Evolutionary conservation across 2,329 filamentous ascomycete genomes (phyloP), one percentile per base, ranked within the genome.

Genomic region (Alternaria gaisen): DNA sequence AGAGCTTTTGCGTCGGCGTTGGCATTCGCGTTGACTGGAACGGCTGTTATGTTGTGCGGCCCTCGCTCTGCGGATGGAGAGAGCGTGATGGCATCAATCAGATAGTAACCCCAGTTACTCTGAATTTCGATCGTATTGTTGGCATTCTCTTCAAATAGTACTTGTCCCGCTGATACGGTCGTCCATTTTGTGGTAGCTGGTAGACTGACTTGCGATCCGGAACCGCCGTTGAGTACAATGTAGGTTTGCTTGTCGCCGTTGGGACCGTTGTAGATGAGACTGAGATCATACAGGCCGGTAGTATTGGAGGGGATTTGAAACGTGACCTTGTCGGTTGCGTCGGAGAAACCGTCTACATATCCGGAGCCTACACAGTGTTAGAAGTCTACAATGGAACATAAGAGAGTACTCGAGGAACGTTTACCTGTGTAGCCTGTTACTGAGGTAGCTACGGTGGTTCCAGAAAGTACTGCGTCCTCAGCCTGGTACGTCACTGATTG

Each of bases 71-170:
- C 68, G 8, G 80, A 74, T 8, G 79, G 79, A 0, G 76, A 67
- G 3, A 83, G 65, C 3, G 69, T 77, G 65, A 84, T 80, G 55
- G 77, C 78, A 65, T 84, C 83, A 53, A 83, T 80, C 22, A 84
- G 77, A 64, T 71, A 80, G 81, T 81, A 84, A 58, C 83, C 83
- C 82, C 82, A 84, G 71, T 84, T 82, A 71, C 69, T 81, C 54
- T 81, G 77, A 44, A 84, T 79, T 40, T 82, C 74, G 52, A 84
- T 80, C 0, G 79, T 83, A 71, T 84, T 84, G 43, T 65, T 57
- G 16, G 82, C 82, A 3, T 24, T 24, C 9, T 74, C 73, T 48
- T 80, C 77, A 36, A 84, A 71, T 2, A 84, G 72, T 1, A 84
- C 74, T 61, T 84, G 82, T 14, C 83, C 82, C 16, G 76, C 83